phyloP scores from a whole-genome alignment of 257 asterid genomes.

The Gentiana macrophylla region DNA sequence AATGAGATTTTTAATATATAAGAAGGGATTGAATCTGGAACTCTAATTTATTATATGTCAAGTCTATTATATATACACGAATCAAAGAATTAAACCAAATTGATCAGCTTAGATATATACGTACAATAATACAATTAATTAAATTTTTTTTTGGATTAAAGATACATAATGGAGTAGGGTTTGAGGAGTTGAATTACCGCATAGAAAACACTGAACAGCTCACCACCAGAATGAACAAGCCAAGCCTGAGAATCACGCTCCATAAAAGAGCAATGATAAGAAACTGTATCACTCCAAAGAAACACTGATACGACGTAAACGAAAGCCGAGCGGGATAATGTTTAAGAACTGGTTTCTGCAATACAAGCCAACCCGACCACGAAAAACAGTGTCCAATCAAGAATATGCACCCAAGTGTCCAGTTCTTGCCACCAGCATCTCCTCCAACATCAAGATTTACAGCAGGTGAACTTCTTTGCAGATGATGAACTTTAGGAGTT shows the following conservation, averaged over 20 bases:
- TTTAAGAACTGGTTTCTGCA: slow-evolving; percentile 78
- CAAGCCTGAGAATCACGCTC: slow-evolving; percentile 85
- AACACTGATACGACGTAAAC: slow-evolving; percentile 81
- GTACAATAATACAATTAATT: too few relatives aligned
- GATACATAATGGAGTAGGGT: too few relatives aligned
- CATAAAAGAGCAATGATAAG: slow-evolving; percentile 65
- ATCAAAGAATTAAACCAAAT: too few relatives aligned
- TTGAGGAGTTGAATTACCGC: slow-evolving; percentile 41
- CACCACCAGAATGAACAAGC: slow-evolving; percentile 75
- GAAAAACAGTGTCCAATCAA: slow-evolving; percentile 91
- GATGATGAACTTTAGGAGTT: slow-evolving; percentile 28
- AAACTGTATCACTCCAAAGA: slow-evolving; percentile 82
- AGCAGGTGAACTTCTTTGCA: slow-evolving; percentile 19
- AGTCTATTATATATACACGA: too few relatives aligned
- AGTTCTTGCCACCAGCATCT: slow-evolving; percentile 66
- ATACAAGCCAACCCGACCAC: slow-evolving; percentile 95
- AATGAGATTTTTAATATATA: too few relatives aligned
- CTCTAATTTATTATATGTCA: too few relatives aligned
- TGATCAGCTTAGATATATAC: too few relatives aligned
- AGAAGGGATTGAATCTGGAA: too few relatives aligned
- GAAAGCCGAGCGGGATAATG: slow-evolving; percentile 88
- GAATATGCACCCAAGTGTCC: slow-evolving; percentile 86
- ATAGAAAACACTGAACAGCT: slow-evolving; percentile 88
- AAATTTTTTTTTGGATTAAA: too few relatives aligned
- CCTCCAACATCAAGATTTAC: slow-evolving; percentile 25